Percentiles rank a stretch among this genome's conserved stretches.
Conservation (phyloP, 306 rosid species). For the Abrus precatorius region DNA sequence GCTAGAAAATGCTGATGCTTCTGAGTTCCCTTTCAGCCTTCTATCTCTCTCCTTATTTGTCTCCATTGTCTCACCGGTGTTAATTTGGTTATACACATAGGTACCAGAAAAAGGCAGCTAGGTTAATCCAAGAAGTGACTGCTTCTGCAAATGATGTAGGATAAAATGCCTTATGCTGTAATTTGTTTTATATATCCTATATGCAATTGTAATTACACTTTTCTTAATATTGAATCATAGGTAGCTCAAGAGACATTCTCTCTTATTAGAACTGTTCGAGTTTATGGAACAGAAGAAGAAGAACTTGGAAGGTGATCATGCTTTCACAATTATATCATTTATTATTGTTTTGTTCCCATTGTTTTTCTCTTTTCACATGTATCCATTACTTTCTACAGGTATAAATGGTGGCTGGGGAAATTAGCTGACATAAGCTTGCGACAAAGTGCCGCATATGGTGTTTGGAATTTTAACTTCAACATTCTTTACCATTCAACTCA, state of each 20-base stretch:
- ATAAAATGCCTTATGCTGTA: conserved; percentile 38
- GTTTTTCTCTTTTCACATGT: conserved; percentile 43
- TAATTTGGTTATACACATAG: conserved; percentile 55
- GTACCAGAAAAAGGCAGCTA: conserved; percentile 94
- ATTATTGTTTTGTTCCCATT: conserved; percentile 17
- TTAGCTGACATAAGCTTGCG: conserved; percentile 88
- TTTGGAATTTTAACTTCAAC: conserved; percentile 89
- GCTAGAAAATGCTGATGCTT: conserved; percentile 20
- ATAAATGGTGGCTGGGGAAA: conserved; percentile 81
- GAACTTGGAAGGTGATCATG: conserved; percentile 80
- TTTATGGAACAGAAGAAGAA: conserved; percentile 88
- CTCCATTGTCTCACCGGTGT: conserved; percentile 9
- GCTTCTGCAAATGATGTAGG: conserved; percentile 95
- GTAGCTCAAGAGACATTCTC: conserved; percentile 98
- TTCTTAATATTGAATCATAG: conserved; percentile 53
- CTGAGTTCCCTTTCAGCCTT: background rate
- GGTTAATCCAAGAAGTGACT: conserved; percentile 82
- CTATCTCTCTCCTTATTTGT: conserved; percentile 5
- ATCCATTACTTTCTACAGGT: conserved; percentile 59
- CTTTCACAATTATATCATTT: conserved; percentile 30
- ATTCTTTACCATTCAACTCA: conserved; percentile 94
- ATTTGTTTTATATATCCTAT: conserved; percentile 22
- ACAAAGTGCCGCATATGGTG: conserved; percentile 91
- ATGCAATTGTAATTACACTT: conserved; percentile 12
- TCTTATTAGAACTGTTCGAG: conserved; percentile 92